These are phyloP conservation scores for Candida dajiaensis DNA, from an alignment of 805 yeast genomes.

Conservation along the genomic window DNA sequence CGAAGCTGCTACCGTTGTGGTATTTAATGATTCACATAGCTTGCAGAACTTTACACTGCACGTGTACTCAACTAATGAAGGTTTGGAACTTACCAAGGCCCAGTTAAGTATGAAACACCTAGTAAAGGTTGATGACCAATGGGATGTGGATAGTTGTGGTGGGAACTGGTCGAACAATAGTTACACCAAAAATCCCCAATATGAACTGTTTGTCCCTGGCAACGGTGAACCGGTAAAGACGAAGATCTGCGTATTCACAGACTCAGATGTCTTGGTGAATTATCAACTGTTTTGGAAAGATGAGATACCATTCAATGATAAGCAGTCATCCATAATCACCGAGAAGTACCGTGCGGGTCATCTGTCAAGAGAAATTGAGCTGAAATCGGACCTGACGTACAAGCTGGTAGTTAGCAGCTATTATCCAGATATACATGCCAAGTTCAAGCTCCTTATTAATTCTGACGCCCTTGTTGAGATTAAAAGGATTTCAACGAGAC, in stretches of 20 bases:
- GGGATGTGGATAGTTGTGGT: conserved; percentile 43
- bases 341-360: conserved; percentile 30
- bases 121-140: conserved; percentile 30
- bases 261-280: conserved; percentile 29
- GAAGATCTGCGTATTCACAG: conserved; percentile 19
- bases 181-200: conserved; percentile 54
- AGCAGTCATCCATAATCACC: conserved; percentile 27
- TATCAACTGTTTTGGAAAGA: conserved; percentile 39
- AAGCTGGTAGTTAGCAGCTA: conserved; percentile 43
- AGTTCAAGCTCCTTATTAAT: conserved; percentile 30
- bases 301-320: conserved; percentile 26
- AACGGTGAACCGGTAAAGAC: conserved; percentile 14
- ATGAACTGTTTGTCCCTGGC: conserved; percentile 27
- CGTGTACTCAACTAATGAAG: conserved; percentile 6
- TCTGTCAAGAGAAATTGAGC: conserved; percentile 16
- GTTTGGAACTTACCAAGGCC: conserved; percentile 28
- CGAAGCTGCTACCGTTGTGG: conserved; percentile 26
- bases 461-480: conserved; percentile 15
- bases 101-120: conserved; percentile 17
- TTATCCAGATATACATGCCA: conserved; percentile 25
- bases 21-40: conserved; percentile 7
- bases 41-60: conserved; percentile 19
- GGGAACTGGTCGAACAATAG: conserved; percentile 47
- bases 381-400: conserved; percentile 33
- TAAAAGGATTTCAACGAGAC: conserved; percentile 20